These are phyloP conservation scores for Lathyrus oleraceus DNA, from an alignment of 306 rosid genomes.

Conservation along the genomic window DNA sequence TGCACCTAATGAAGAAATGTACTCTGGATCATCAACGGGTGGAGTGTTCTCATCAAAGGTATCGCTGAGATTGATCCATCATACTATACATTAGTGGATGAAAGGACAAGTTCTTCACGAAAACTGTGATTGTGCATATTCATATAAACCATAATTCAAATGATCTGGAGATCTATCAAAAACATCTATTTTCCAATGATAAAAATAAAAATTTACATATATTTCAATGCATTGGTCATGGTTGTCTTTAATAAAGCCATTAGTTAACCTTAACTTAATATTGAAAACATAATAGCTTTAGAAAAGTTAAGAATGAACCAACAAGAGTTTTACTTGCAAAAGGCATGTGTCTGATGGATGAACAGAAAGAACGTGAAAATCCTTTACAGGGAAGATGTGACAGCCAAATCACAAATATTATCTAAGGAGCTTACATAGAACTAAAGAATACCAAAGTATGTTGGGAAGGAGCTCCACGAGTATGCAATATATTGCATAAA, in stretches of 20 bases:
- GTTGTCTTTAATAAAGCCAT: constrained; percentile 6
- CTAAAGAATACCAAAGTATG: constrained; percentile 2
- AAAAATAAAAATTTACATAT: background rate
- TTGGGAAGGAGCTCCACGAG: background rate
- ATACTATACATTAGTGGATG: constrained; percentile 16
- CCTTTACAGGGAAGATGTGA: background rate
- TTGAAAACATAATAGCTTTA: background rate
- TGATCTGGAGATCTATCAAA: background rate
- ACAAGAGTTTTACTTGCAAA: constrained; percentile 1
- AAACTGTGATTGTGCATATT: constrained; percentile 1
- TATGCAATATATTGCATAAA: constrained; percentile 12
- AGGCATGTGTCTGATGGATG: background rate
- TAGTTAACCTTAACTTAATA: background rate
- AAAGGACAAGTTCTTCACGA: constrained; percentile 13
- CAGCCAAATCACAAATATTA: background rate
- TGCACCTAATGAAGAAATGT: constrained; percentile 83
- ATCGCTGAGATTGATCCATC: constrained; percentile 59
- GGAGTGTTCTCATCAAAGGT: constrained; percentile 98
- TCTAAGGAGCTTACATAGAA: constrained; percentile 1
- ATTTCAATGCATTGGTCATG: background rate
- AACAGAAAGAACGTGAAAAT: constrained; percentile 13
- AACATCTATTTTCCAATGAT: constrained; percentile 2
- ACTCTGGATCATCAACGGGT: constrained; percentile 76
- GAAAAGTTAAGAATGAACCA: background rate
- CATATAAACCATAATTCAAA: constrained; percentile 31